A percentile compares a stretch with the other conserved stretches of the same genome.
Evolutionary conservation across 805 yeast genomes (phyloP).

Genomic region (Clavispora phyllophila): DNA sequence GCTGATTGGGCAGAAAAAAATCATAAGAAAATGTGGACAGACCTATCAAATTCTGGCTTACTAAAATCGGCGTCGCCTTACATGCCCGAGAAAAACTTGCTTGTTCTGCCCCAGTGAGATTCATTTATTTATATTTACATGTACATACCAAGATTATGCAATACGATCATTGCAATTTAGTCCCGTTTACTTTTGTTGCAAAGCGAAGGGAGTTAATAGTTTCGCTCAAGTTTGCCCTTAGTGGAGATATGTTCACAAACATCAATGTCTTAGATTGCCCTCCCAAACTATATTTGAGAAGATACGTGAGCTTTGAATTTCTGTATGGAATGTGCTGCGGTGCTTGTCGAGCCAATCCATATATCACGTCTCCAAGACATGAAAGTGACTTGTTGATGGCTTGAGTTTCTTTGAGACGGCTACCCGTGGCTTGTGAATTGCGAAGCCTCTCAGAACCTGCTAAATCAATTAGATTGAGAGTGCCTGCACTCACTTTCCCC

Average conservation of each 20-base stretch:
- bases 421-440: conserved; percentile 73
- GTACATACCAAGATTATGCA: background rate
- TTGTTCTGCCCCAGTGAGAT: conserved; percentile 13
- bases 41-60: conserved; percentile 18
- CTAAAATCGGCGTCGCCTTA: conserved; percentile 26
- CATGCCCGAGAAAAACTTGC: conserved; percentile 24
- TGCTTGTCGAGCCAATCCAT: conserved; percentile 49
- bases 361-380: conserved; percentile 84
- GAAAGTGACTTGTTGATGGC: conserved; percentile 85
- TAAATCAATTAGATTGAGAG: conserved; percentile 76
- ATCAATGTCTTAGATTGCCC: conserved; percentile 87
- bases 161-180: conserved; percentile 20
- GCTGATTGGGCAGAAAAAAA: conserved; percentile 30
- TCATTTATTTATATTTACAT: background rate
- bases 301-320: conserved; percentile 72
- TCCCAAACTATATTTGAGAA: conserved; percentile 76
- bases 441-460: conserved; percentile 91
- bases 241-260: conserved; percentile 86
- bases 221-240: conserved; percentile 58
- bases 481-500: conserved; percentile 35
- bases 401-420: conserved; percentile 78
- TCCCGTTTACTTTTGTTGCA: conserved; percentile 75
- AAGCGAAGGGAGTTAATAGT: conserved; percentile 81
- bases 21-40: conserved; percentile 26
- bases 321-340: conserved; percentile 58